Base-by-base conservation (phyloP, 148 eudicot genomes). In the Amaranthus hypochondriacus region DNA sequence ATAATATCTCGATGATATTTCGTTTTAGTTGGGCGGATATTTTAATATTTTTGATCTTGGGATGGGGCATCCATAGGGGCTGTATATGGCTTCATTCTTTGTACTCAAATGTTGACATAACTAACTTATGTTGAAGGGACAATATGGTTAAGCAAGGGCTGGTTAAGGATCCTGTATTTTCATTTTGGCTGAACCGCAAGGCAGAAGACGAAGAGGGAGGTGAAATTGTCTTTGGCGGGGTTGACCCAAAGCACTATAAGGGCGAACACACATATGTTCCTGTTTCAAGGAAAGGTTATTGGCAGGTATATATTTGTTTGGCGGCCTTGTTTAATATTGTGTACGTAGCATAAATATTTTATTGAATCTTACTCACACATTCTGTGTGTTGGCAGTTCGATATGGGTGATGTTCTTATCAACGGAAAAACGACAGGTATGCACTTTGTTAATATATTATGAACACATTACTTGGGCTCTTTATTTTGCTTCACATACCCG, bases 351-450 rank as follows among this genome's bases (percentile, higher is more conserved):
- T 47, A 39, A 5, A 42, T 48, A 67, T n/a, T 3, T 21, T 53
- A 49, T 21, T 13, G 13, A 44, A 62, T 59, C 69, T 75, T 1
- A 71, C 60, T 43, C n/a, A 48, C 53, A 15, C 18, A 56, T 14
- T 49, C 52, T 65, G 39, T 51, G 68, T 61, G 59, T 74, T 79
- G 63, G 7, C 80, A 95, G 97, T 92, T 95, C 75, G 83, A 89
- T 64, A 95, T 95, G 99, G 97, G 92, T 42, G 99, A 95, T 75
- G 89, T 95, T 60, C 91, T 92, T 70, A 85, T 95, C 63, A 84
- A 76, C 43, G 97, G 90, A 63, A 77, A 85, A 81, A 66, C 87
- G 66, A 92, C 90, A 78, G 98, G 98, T 95, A 86, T 57, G 82
- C 39, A 58, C 49, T 57, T 61, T 63, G 18, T 15, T 66, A 14